These are phyloP conservation scores for Dictyostelium purpureum DNA, from an alignment of 78 protist genomes.

Conservation along the genomic window DNA sequence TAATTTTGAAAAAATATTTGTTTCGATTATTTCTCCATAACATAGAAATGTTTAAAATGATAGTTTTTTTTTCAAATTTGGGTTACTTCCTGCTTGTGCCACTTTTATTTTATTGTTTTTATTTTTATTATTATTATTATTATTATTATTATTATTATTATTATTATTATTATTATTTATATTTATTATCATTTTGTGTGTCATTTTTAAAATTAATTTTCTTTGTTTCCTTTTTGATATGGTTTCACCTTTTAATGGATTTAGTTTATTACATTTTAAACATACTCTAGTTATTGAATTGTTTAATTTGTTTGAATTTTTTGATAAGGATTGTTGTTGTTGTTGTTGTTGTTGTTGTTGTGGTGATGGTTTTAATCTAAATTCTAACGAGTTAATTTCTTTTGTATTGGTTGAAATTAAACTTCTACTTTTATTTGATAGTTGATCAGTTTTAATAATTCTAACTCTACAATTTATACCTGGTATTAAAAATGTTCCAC, in stretches of 20 bases:
- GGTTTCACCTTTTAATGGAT: background rate
- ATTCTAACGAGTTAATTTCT: constrained; percentile 3
- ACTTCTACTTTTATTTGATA: background rate
- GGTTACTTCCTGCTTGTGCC: background rate
- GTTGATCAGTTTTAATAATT: background rate
- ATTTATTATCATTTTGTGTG: no score
- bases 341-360: no score
- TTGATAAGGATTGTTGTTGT: background rate
- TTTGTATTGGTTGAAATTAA: background rate
- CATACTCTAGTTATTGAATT: constrained; percentile 10
- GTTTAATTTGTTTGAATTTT: background rate
- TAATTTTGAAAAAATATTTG: no score
- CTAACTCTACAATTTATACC: constrained; percentile 55
- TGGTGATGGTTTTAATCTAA: background rate
- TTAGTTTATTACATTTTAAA: background rate
- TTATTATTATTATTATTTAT: no score
- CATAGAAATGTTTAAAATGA: no score
- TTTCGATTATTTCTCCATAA: no score
- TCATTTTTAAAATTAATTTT: background rate
- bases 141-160: background rate
- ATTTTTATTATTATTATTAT: background rate
- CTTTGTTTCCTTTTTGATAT: background rate
- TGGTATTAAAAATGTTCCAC: constrained; percentile 32
- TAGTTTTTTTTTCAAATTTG: no score
- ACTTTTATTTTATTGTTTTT: background rate